Conservation (phyloP, 208 protist species). For the Polymyxa betae region DNA sequence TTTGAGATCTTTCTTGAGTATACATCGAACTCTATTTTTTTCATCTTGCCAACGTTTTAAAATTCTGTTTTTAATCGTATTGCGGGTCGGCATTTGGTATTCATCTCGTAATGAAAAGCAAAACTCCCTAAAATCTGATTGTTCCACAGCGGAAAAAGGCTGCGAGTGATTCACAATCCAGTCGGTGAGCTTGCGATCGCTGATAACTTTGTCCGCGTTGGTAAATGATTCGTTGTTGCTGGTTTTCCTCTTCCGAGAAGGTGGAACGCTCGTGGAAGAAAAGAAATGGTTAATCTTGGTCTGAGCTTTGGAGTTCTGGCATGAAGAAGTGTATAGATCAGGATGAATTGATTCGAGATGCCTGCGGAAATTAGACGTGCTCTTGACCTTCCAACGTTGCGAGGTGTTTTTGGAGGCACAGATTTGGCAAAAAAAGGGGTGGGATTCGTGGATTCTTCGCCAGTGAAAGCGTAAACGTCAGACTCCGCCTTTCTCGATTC, state of each 20-base stretch:
- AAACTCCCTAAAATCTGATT: not conserved
- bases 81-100: not conserved
- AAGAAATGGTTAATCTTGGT: not conserved
- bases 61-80: not conserved
- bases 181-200: not conserved
- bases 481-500: no score
- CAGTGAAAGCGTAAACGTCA: no score
- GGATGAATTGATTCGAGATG: not conserved
- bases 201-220: not conserved
- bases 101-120: not conserved
- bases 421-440: not conserved
- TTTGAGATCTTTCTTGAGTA: no score
- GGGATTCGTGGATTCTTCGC: no score
- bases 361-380: not conserved
- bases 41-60: not conserved
- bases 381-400: constrained; percentile 18
- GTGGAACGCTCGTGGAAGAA: no score
- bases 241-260: no score
- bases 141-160: not conserved
- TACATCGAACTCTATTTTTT: no score
- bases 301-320: not conserved
- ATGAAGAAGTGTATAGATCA: not conserved
- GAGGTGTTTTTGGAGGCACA: not conserved
- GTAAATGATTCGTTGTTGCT: no score
- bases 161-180: not conserved